phyloP scores from a whole-genome alignment of 1,139 yeast species.

The Ogataea hybrid region DNA sequence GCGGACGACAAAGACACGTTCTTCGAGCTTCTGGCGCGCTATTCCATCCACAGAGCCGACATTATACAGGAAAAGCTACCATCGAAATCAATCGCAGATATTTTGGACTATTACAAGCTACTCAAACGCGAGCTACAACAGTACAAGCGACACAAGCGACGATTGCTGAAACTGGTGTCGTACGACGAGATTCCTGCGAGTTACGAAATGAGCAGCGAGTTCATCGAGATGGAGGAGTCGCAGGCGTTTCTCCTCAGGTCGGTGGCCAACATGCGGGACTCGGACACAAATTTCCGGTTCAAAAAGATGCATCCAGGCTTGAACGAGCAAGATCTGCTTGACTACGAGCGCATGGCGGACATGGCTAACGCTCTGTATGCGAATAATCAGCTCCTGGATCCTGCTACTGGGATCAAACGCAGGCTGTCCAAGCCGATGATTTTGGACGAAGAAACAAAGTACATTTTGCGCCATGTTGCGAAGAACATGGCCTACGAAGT shows the following conservation, averaged over 20 bases:
- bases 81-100: conserved; percentile 44
- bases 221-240: conserved; percentile 46
- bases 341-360: conserved; percentile 10
- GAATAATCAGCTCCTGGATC: conserved; percentile 11
- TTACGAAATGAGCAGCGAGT: conserved; percentile 50
- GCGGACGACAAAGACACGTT: conserved; percentile 41
- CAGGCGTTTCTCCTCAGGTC: conserved; percentile 19
- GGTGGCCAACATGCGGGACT: conserved; percentile 12
- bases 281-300: conserved; percentile 13
- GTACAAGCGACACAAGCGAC: conserved; percentile 26
- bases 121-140: conserved; percentile 33
- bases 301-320: conserved; percentile 8
- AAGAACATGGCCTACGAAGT: conserved; percentile 16
- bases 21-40: conserved; percentile 42
- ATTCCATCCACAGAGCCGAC: conserved; percentile 48
- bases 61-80: conserved; percentile 37
- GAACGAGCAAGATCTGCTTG: conserved; percentile 14
- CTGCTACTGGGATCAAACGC: conserved; percentile 6
- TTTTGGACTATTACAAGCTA: conserved; percentile 44
- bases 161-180: conserved; percentile 28
- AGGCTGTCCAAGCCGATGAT: conserved; percentile 10
- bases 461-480: conserved; percentile 10
- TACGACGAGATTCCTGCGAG: conserved; percentile 51
- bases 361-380: conserved; percentile 12
- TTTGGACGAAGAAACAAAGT: conserved; percentile 12